These are phyloP conservation scores for Lachnum nothofagi DNA, from an alignment of 2,329 filamentous ascomycete genomes.

Conservation along the genomic window DNA sequence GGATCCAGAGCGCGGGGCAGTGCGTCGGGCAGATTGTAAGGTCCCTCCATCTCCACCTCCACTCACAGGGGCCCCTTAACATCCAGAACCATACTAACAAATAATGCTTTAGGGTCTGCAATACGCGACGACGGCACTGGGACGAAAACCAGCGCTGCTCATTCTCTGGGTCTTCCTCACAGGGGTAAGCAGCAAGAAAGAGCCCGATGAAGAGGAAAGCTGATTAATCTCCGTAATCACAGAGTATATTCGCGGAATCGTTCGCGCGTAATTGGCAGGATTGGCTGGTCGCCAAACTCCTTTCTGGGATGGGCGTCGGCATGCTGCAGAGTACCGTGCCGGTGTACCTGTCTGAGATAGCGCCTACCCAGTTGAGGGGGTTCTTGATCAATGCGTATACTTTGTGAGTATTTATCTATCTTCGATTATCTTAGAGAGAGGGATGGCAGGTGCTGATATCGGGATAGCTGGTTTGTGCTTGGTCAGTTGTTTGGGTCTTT, in stretches of 20 bases:
- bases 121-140: constrained; percentile 27
- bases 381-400: constrained; percentile 17
- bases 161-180: constrained; percentile 32
- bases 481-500: constrained; percentile 41
- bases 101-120: constrained; percentile 14
- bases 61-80: constrained; percentile 6
- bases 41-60: constrained; percentile 10
- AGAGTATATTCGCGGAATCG: constrained; percentile 20
- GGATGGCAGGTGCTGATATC: background rate
- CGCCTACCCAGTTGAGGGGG: constrained; percentile 20
- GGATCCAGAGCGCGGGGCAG: constrained; percentile 21
- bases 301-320: constrained; percentile 21
- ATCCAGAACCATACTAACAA: constrained; percentile 1
- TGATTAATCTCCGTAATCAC: background rate
- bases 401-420: constrained; percentile 11
- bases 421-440: constrained; percentile 9
- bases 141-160: constrained; percentile 33
- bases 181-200: too few relatives aligned
- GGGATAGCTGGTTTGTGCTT: constrained; percentile 37
- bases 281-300: constrained; percentile 22
- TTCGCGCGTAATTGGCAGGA: constrained; percentile 17
- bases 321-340: constrained; percentile 23
- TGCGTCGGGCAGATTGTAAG: constrained; percentile 26
- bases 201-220: too few relatives aligned
- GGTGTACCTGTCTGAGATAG: constrained; percentile 21